Percentiles rank a stretch among this genome's conserved stretches.
phyloP scores from a whole-genome alignment of 257 asterid genomes.

The Scutellaria minor region DNA sequence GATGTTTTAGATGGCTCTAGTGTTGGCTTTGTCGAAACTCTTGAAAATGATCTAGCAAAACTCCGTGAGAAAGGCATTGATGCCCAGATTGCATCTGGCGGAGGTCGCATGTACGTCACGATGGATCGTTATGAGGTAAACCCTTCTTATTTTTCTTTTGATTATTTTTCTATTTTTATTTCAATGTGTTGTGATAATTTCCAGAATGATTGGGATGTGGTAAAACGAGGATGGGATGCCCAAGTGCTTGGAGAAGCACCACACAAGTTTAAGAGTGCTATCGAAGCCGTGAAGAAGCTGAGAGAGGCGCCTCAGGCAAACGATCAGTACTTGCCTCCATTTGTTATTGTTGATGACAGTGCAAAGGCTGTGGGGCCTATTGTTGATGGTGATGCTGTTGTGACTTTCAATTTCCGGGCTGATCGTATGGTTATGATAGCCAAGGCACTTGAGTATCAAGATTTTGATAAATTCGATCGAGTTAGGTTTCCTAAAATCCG shows the following conservation, averaged over 20 bases:
- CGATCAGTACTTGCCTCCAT: conserved; percentile 87
- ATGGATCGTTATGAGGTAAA: conserved; percentile 96
- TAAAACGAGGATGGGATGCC: conserved; percentile 98
- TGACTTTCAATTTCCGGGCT: conserved; percentile 87
- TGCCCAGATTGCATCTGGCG: conserved; percentile 95
- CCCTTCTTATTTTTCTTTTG: background rate
- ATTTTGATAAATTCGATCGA: conserved; percentile 82
- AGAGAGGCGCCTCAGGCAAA: conserved; percentile 67
- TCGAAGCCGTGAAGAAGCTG: conserved; percentile 88
- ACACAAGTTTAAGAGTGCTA: conserved; percentile 68
- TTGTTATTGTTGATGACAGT: conserved; percentile 81
- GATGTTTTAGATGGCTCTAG: conserved; percentile 96
- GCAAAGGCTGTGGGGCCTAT: conserved; percentile 93
- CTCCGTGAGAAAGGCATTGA: conserved; percentile 82
- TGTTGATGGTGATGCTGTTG: conserved; percentile 94
- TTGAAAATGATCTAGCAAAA: conserved; percentile 75
- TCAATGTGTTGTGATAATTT: background rate
- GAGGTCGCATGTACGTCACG: conserved; percentile 97
- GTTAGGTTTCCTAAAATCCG: conserved; percentile 83
- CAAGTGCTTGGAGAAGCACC: conserved; percentile 98
- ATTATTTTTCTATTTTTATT: too few relatives aligned
- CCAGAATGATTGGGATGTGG: conserved; percentile 92
- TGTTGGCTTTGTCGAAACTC: conserved; percentile 77
- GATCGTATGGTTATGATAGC: conserved; percentile 97
- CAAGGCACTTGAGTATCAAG: conserved; percentile 81